Evolutionary conservation across 2,329 filamentous ascomycete genomes (phyloP).

Genomic region (Paraphoma sp.): DNA sequence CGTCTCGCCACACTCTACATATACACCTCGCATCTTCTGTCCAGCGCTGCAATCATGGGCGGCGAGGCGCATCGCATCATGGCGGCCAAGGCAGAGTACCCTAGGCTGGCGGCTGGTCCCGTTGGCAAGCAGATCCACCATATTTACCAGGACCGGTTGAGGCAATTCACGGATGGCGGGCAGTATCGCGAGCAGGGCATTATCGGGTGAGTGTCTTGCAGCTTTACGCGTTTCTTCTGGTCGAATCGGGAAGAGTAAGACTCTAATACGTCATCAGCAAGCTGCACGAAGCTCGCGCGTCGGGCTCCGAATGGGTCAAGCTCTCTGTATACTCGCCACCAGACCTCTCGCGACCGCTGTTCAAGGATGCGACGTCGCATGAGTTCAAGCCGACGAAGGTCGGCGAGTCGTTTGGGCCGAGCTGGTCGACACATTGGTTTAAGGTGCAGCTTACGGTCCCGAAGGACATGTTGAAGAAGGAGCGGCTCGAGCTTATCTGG

Average conservation of each 20-base stretch:
- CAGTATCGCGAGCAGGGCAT: constrained; percentile 76
- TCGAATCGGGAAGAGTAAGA: not conserved
- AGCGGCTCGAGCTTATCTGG: constrained; percentile 94
- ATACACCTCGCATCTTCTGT: constrained; percentile 3
- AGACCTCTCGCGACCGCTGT: constrained; percentile 78
- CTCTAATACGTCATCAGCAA: constrained; percentile 59
- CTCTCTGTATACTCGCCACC: constrained; percentile 88
- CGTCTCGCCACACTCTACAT: not conserved
- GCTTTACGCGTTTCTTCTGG: not conserved
- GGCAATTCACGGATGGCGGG: constrained; percentile 78
- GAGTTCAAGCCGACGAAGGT: constrained; percentile 76
- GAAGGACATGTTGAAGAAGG: constrained; percentile 72
- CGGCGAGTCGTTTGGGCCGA: constrained; percentile 85
- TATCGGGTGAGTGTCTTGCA: constrained; percentile 62
- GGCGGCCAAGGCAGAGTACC: constrained; percentile 36
- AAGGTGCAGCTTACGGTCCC: constrained; percentile 81
- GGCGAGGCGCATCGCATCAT: constrained; percentile 43
- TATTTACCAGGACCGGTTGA: constrained; percentile 85
- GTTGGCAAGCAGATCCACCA: constrained; percentile 67
- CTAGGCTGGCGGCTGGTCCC: constrained; percentile 43
- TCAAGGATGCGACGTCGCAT: constrained; percentile 81
- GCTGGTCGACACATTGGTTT: constrained; percentile 99
- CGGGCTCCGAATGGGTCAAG: constrained; percentile 78
- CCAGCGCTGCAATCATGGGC: constrained; percentile 36
- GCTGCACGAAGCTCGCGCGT: constrained; percentile 71